Conservation (phyloP, 176 grass and related monocot genomes). For the Lolium rigidum region DNA sequence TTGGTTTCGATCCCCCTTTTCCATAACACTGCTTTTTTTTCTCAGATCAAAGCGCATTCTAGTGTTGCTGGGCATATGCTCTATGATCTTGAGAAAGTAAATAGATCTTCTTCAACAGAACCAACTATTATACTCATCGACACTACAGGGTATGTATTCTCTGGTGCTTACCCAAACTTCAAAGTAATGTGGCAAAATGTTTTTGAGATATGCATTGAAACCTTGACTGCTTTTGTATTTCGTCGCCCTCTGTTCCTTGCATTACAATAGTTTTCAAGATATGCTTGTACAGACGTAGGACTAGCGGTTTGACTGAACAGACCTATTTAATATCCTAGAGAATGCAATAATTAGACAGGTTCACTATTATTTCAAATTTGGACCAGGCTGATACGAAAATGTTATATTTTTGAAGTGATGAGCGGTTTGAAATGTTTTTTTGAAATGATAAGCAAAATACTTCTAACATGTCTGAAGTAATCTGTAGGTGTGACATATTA, state of each 20-base stretch:
- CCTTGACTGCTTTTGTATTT: background rate
- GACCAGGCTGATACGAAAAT: background rate
- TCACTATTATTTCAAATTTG: background rate
- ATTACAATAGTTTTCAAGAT: background rate
- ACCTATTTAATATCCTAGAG: background rate
- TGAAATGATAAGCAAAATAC: constrained; percentile 2
- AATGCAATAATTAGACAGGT: constrained; percentile 29
- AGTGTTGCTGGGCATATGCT: constrained; percentile 84
- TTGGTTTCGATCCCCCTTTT: constrained; percentile 2
- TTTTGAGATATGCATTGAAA: background rate
- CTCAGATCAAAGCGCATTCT: constrained; percentile 87
- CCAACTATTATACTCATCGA: constrained; percentile 94
- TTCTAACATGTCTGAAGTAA: constrained; percentile 27
- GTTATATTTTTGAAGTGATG: background rate
- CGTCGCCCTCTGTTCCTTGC: background rate
- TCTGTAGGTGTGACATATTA: constrained; percentile 60
- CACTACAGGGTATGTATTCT: constrained; percentile 79
- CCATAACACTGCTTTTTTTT: background rate
- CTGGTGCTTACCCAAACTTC: constrained; percentile 2
- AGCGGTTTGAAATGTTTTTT: constrained; percentile 19
- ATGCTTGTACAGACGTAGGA: constrained; percentile 18
- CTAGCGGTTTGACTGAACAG: constrained; percentile 11
- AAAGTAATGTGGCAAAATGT: background rate
- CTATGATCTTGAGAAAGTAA: constrained; percentile 85
- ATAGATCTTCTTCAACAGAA: constrained; percentile 81